These are phyloP conservation scores for Gelatoporia subvermispora DNA, from an alignment of 768 basidiomycete genomes.

Conservation along the genomic window DNA sequence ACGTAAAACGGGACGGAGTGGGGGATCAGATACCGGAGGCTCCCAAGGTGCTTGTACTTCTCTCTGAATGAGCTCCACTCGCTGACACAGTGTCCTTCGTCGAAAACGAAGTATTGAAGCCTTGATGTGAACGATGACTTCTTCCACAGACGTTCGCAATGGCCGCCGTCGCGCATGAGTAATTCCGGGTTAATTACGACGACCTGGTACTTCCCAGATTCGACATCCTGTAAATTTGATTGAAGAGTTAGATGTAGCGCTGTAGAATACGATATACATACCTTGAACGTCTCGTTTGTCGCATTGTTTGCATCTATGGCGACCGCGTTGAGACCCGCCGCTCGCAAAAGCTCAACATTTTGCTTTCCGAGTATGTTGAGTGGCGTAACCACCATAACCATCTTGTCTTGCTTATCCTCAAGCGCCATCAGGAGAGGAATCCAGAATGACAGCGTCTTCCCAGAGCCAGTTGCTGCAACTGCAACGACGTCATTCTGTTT, in stretches of 20 bases:
- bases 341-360: background rate
- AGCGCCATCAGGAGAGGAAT: too few species aligned
- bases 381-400: too few species aligned
- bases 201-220: background rate
- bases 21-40: slow-evolving; percentile 12
- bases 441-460: too few species aligned
- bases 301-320: background rate
- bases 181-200: slow-evolving; percentile 7
- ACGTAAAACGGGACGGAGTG: background rate
- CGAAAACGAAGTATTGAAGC: slow-evolving; percentile 16
- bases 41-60: slow-evolving; percentile 10
- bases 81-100: too few species aligned
- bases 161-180: slow-evolving; percentile 5
- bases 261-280: background rate
- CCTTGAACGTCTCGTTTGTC: slow-evolving; percentile 1
- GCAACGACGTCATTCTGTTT: too few species aligned
- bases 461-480: too few species aligned
- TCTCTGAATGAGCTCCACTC: slow-evolving; percentile 18
- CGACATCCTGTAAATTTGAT: background rate
- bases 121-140: slow-evolving; percentile 4
- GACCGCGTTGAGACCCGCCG: slow-evolving; percentile 2
- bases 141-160: slow-evolving; percentile 11
- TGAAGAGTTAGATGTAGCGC: too few species aligned
- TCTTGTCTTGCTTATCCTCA: too few species aligned
- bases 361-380: slow-evolving; percentile 8